Percentiles rank a stretch among this genome's conserved stretches.
Conservation (phyloP, 768 basidiomycete genomes). For the Tricholoma bakamatsutake region DNA sequence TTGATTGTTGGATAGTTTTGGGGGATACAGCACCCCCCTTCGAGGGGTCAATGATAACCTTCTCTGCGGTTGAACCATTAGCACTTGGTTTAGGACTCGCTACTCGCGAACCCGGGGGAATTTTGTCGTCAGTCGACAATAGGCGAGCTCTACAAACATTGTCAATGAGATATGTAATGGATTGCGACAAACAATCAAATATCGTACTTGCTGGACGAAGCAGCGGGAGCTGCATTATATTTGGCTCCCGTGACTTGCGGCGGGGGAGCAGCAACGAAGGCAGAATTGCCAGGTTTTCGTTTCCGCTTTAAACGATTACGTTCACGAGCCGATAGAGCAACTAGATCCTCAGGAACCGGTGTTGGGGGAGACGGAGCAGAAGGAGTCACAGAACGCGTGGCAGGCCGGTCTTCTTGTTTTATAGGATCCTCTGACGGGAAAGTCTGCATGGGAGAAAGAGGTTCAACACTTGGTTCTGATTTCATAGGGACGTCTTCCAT, state of each 20-base stretch:
- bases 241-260: constrained; percentile 54
- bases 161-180: not conserved
- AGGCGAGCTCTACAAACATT: constrained; percentile 56
- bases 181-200: not conserved
- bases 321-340: constrained; percentile 81
- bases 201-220: constrained; percentile 54
- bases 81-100: constrained; percentile 49
- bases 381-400: constrained; percentile 42
- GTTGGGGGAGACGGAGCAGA: constrained; percentile 43
- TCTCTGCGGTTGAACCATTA: constrained; percentile 43
- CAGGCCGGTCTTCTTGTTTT: constrained; percentile 31
- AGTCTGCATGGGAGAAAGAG: constrained; percentile 40
- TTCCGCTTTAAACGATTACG: constrained; percentile 93
- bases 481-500: constrained; percentile 30
- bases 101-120: constrained; percentile 44
- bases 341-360: constrained; percentile 41
- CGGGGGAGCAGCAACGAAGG: constrained; percentile 74
- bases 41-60: constrained; percentile 70
- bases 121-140: constrained; percentile 56
- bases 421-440: constrained; percentile 28
- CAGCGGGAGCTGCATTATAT: constrained; percentile 52
- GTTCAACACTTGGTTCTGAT: constrained; percentile 28
- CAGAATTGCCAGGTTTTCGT: constrained; percentile 79
- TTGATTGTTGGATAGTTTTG: constrained; percentile 70
- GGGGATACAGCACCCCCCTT: constrained; percentile 84